Percentiles rank a stretch among this genome's conserved stretches.
Conservation (phyloP, 768 basidiomycete genomes). For the Tephrocybe sp. region DNA sequence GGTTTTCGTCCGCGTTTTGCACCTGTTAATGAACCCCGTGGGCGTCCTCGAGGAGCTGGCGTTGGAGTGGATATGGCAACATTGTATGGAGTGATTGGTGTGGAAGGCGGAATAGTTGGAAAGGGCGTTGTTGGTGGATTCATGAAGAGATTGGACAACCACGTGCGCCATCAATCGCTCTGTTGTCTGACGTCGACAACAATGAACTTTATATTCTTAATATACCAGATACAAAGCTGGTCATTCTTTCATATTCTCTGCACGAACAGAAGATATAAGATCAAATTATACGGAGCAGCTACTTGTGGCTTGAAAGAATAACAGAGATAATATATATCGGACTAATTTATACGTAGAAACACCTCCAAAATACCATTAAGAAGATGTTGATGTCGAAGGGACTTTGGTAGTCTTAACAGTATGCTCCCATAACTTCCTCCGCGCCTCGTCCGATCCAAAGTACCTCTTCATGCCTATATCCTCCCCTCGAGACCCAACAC, state of each 20-base stretch:
- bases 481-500: slow-evolving; percentile 30
- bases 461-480: slow-evolving; percentile 29
- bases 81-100: neutral
- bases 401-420: slow-evolving; percentile 19
- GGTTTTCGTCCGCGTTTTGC: slow-evolving; percentile 50
- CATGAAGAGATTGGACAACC: slow-evolving; percentile 3
- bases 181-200: too few relatives aligned
- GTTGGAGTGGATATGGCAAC: slow-evolving; percentile 7
- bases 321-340: neutral
- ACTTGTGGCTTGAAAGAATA: too few relatives aligned
- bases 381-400: neutral
- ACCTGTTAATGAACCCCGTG: slow-evolving; percentile 26
- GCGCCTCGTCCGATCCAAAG: slow-evolving; percentile 34
- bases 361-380: neutral
- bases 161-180: too few relatives aligned
- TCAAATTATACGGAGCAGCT: too few relatives aligned
- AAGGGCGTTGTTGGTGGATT: slow-evolving; percentile 13
- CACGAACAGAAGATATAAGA: too few relatives aligned
- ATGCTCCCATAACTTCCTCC: slow-evolving; percentile 35
- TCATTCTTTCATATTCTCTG: too few relatives aligned
- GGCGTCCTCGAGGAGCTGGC: slow-evolving; percentile 25
- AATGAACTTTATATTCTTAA: too few relatives aligned
- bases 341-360: too few relatives aligned
- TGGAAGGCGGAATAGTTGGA: neutral
- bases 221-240: too few relatives aligned